Conservation (phyloP, 257 asterid species). For the Solanum sparsipilum region DNA sequence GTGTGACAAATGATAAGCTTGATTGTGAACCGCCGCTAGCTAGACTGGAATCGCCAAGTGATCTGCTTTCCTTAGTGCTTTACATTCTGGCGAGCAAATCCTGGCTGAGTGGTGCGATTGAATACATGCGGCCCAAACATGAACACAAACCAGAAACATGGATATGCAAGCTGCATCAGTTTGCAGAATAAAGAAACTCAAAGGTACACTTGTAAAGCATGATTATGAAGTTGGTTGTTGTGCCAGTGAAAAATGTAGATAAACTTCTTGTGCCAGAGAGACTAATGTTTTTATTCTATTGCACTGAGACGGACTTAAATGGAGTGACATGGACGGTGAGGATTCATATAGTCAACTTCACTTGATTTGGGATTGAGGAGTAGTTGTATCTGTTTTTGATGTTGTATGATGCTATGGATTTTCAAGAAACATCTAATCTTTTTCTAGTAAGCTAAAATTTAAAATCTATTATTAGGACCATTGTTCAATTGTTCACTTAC, state of each 20-base stretch:
- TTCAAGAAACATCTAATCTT: neutral
- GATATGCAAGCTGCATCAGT: conserved; percentile 38
- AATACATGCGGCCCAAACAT: conserved; percentile 17
- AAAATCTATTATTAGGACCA: neutral
- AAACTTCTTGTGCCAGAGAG: neutral
- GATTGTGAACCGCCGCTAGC: neutral
- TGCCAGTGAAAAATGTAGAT: neutral
- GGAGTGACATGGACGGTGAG: neutral
- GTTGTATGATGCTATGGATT: neutral
- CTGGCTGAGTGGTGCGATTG: conserved; percentile 36
- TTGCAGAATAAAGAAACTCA: conserved; percentile 8
- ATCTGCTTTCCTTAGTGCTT: conserved; percentile 12
- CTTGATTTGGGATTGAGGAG: neutral
- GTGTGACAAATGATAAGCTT: neutral
- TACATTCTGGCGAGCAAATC: conserved; percentile 42
- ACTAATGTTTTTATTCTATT: neutral
- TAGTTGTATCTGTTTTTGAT: neutral
- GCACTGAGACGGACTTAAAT: neutral
- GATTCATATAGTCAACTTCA: neutral
- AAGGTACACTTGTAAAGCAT: conserved; percentile 1
- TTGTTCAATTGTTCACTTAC: neutral
- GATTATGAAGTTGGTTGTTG: neutral
- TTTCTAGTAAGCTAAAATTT: neutral
- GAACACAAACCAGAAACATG: conserved; percentile 24
- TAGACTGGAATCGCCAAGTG: neutral